phyloP scores from a whole-genome alignment of 2,329 filamentous ascomycete species.

The Colletotrichum liriopes region DNA sequence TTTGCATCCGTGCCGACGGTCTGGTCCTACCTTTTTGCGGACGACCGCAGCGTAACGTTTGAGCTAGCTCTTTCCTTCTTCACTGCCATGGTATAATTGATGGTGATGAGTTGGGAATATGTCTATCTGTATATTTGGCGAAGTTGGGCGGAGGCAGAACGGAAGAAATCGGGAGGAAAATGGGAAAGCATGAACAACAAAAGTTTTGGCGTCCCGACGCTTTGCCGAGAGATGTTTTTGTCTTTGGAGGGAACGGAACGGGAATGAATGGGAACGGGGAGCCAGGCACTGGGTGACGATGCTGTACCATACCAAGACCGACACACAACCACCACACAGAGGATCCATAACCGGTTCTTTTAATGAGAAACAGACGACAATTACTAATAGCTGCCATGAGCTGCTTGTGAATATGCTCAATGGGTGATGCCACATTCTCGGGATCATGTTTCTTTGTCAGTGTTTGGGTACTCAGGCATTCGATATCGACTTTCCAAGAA shows the following conservation, averaged over 20 bases:
- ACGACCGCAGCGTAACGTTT: slow-evolving; percentile 21
- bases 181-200: slow-evolving; percentile 41
- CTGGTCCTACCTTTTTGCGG: slow-evolving; percentile 18
- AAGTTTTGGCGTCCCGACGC: slow-evolving; percentile 40
- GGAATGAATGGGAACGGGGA: slow-evolving; percentile 11
- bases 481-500: neutral
- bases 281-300: slow-evolving; percentile 36
- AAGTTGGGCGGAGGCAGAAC: slow-evolving; percentile 13
- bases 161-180: slow-evolving; percentile 28
- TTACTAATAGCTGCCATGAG: slow-evolving; percentile 20
- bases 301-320: slow-evolving; percentile 41
- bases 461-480: neutral
- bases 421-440: neutral
- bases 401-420: neutral
- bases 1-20: slow-evolving; percentile 33
- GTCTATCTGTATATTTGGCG: slow-evolving; percentile 39
- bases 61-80: slow-evolving; percentile 19
- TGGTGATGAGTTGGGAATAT: slow-evolving; percentile 6
- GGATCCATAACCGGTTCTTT: slow-evolving; percentile 37
- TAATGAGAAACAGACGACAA: slow-evolving; percentile 42
- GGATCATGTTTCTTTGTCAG: neutral
- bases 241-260: slow-evolving; percentile 24
- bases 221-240: slow-evolving; percentile 32
- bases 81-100: slow-evolving; percentile 1
- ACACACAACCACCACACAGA: slow-evolving; percentile 34